These are phyloP conservation scores for Scenedesmus sp. DNA, from an alignment of 163 green algal genomes.

Conservation along the genomic window DNA sequence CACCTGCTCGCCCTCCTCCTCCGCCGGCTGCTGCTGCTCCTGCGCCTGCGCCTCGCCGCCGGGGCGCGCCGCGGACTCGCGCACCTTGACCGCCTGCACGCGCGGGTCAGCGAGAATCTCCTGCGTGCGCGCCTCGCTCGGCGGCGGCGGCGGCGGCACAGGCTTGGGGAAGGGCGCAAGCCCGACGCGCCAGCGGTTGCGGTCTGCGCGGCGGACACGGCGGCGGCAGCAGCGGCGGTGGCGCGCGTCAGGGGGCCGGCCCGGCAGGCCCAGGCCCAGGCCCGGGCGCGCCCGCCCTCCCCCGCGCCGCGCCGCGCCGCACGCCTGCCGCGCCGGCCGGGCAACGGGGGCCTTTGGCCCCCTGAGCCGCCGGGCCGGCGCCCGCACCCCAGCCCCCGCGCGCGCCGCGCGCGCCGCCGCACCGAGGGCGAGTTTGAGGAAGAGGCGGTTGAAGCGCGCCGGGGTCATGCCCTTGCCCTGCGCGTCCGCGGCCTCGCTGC, in stretches of 20 bases:
- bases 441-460: conserved; percentile 62
- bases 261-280: too few relatives aligned
- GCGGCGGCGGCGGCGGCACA: conserved; percentile 70
- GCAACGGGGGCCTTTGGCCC: too few relatives aligned
- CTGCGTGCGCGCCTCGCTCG: conserved; percentile 59
- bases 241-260: neutral
- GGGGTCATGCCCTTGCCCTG: conserved; percentile 58
- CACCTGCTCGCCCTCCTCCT: neutral
- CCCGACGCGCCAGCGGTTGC: conserved; percentile 64
- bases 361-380: too few relatives aligned
- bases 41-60: neutral
- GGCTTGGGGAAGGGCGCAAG: conserved; percentile 77
- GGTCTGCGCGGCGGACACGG: conserved; percentile 55
- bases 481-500: conserved; percentile 67
- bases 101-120: conserved; percentile 61
- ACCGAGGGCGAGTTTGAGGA: conserved; percentile 67
- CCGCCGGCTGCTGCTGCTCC: conserved; percentile 1
- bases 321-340: too few relatives aligned
- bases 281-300: too few relatives aligned
- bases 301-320: too few relatives aligned
- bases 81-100: conserved; percentile 16
- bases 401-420: neutral
- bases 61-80: neutral
- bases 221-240: too few relatives aligned
- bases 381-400: neutral